Percentiles rank a stretch among this genome's conserved stretches.
phyloP scores from a whole-genome alignment of 2,329 filamentous ascomycete species.

The Fusarium denticulatum region DNA sequence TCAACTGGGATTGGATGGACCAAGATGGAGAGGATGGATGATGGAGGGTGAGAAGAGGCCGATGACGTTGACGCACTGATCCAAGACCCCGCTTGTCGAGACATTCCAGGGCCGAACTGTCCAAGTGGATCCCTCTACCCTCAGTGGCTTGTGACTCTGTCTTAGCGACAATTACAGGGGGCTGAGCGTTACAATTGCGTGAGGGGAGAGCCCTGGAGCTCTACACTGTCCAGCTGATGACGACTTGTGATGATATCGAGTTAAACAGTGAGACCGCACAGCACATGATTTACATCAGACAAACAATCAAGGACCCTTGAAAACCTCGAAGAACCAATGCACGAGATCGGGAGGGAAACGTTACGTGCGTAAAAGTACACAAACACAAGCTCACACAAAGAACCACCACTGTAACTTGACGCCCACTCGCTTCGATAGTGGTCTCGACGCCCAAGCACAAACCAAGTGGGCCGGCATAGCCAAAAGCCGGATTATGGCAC shows the following conservation, averaged over 20 bases:
- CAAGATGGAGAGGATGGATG: slow-evolving; percentile 25
- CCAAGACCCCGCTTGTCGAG: slow-evolving; percentile 33
- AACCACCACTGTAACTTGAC: neutral
- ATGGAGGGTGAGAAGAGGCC: slow-evolving; percentile 31
- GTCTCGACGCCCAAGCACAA: slow-evolving; percentile 35
- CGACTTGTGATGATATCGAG: slow-evolving; percentile 33
- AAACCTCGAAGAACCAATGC: neutral
- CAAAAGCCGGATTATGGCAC: slow-evolving; percentile 40
- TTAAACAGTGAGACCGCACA: slow-evolving; percentile 10
- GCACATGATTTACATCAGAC: slow-evolving; percentile 16
- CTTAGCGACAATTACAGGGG: slow-evolving; percentile 22
- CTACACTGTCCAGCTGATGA: slow-evolving; percentile 33
- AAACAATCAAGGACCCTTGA: neutral
- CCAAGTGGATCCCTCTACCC: slow-evolving; percentile 12
- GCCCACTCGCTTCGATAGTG: slow-evolving; percentile 7
- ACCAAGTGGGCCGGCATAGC: slow-evolving; percentile 38
- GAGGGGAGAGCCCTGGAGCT: slow-evolving; percentile 6
- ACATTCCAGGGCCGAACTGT: slow-evolving; percentile 36
- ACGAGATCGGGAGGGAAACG: slow-evolving; percentile 11
- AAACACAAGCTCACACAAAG: slow-evolving; percentile 5
- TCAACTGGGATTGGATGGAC: slow-evolving; percentile 24
- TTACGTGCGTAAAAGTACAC: slow-evolving; percentile 7
- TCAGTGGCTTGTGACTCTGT: slow-evolving; percentile 34
- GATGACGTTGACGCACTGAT: slow-evolving; percentile 43
- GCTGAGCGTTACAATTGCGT: slow-evolving; percentile 17